phyloP scores from a whole-genome alignment of 2,329 filamentous ascomycete species.

The Aspergillus novofumigatus region DNA sequence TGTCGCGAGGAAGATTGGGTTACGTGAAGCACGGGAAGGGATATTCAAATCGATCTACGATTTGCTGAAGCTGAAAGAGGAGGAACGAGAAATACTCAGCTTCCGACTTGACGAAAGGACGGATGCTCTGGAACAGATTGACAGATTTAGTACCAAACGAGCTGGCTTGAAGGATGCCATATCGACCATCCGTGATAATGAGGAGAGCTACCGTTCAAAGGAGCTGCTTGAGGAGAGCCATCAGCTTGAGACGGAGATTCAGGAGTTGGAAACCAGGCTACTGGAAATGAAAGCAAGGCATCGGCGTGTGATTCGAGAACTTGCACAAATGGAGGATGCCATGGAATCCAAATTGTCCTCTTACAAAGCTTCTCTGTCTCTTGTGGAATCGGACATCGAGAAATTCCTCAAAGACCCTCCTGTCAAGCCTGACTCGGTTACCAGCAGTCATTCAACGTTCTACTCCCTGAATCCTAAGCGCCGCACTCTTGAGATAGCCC shows the following conservation, averaged over 20 bases:
- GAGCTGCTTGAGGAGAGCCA: conserved; percentile 49
- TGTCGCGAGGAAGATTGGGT: conserved; percentile 44
- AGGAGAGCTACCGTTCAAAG: conserved; percentile 42
- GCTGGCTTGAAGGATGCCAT: conserved; percentile 50
- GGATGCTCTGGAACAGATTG: conserved; percentile 47
- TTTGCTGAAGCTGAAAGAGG: conserved; percentile 52
- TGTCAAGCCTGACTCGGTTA: conserved; percentile 33
- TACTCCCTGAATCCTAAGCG: conserved; percentile 52
- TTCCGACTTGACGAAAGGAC: conserved; percentile 44
- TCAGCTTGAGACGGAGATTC: conserved; percentile 53
- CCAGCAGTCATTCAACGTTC: conserved; percentile 38
- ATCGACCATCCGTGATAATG: conserved; percentile 44
- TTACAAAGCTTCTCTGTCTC: conserved; percentile 52
- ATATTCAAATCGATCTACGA: conserved; percentile 56
- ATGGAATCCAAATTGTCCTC: conserved; percentile 57
- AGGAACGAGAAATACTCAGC: conserved; percentile 51
- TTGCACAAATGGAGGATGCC: conserved; percentile 52
- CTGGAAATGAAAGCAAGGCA: conserved; percentile 54
- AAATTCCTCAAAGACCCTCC: conserved; percentile 50
- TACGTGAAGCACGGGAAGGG: conserved; percentile 52
- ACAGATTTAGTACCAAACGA: conserved; percentile 49
- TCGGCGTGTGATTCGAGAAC: conserved; percentile 48
- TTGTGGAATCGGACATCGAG: conserved; percentile 53
- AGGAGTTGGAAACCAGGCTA: conserved; percentile 53
- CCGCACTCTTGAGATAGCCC: conserved; percentile 57